Evolutionary conservation across 2,329 filamentous ascomycete genomes (phyloP).

Genomic region (Apiospora phragmitis): DNA sequence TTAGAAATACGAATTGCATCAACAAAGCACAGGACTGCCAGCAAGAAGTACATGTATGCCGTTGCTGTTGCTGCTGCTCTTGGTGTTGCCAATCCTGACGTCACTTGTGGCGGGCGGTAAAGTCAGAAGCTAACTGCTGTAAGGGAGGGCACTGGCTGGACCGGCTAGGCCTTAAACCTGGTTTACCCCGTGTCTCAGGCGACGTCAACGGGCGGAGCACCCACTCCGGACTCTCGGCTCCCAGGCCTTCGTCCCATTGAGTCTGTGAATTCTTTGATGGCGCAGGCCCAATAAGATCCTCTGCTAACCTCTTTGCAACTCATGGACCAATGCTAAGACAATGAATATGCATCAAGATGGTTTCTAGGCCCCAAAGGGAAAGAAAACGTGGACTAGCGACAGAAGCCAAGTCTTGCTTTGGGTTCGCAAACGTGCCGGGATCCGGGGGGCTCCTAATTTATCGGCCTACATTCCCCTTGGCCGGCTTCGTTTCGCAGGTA

Average conservation of each 20-base stretch:
- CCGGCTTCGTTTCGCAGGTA: background rate
- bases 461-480: background rate
- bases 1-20: background rate
- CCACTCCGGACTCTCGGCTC: background rate
- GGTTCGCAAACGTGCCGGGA: background rate
- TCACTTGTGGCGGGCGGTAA: slow-evolving; percentile 1
- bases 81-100: background rate
- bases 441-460: background rate
- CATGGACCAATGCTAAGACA: background rate
- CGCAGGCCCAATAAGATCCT: no score
- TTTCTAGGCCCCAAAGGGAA: background rate
- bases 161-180: background rate
- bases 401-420: background rate
- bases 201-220: slow-evolving; percentile 1
- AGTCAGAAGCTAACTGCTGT: background rate
- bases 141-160: background rate
- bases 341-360: background rate
- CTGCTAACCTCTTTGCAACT: background rate
- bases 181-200: background rate
- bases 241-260: background rate
- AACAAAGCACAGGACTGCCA: background rate
- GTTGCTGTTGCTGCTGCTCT: background rate
- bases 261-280: no score
- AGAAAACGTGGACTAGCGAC: background rate
- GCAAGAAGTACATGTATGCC: background rate